Evolutionary conservation across 192 early-diverging fungal genomes (phyloP), one percentile per base, ranked within the genome.

Genomic region (Linnemannia exigua): DNA sequence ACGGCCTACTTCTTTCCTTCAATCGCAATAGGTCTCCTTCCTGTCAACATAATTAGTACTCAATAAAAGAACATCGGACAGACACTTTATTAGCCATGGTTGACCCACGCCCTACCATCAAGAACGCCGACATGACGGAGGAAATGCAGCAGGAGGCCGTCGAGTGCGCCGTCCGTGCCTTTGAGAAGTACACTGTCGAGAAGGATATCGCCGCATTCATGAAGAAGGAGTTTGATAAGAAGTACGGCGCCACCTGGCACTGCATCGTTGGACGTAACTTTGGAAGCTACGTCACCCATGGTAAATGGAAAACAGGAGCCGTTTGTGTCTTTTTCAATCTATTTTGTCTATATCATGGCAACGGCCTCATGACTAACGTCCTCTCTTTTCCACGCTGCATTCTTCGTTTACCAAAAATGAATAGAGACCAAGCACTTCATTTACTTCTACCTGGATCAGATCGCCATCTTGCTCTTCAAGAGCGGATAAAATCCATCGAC

Each of bases 251-350:
- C 19, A 98, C 98, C 71, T 99, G 99, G 98, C 99, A 99, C 87
- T 97, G 96, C 81, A 96, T 99, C 71, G 99, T 99, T 52, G 99
- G 99, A 72, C 93, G 97, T 77, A 99, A 97, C 94, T 99, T 99
- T 96, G 99, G 98, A 51, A 98, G 97, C 47, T 98, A 97, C 80
- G 99, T 99, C 22, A 99, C 99, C 36, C 98, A 99, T 79, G 98
- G 92, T 93, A 90, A 88, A 44, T n/a, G 88, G 68, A 41, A 54
- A 20, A 20, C 47, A n/a, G 69, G 35, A 5, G 38, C 15, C 12
- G 16, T 19, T 36, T 80, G 7, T 58, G 25, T 46, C 16, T n/a
- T 5, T 22, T 73, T 46, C 25, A 12, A 22, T 73, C 48, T 22
- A 50, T 52, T 50, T 37, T 44, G 2, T 35, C 4, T 17, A 36